Conservation (phyloP, 345 rosid genomes). For the Luvunga scandens region DNA sequence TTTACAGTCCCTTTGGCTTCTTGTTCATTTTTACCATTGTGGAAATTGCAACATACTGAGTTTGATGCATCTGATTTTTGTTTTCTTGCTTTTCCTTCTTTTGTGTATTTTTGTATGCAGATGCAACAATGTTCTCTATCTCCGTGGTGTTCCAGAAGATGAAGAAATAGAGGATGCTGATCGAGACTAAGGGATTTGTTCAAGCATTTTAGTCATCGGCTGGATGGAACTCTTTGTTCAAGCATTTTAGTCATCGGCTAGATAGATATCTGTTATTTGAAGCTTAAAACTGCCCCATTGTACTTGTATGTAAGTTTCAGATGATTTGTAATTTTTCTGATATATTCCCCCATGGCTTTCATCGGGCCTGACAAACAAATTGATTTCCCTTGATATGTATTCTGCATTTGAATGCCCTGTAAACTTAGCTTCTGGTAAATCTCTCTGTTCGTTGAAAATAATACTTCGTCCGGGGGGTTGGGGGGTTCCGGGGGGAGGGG, state of each 20-base stretch:
- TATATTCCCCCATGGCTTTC: neutral
- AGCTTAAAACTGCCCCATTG: neutral
- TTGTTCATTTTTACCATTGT: neutral
- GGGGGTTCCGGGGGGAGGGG: too few species aligned
- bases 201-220: neutral
- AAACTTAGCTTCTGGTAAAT: neutral
- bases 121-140: constrained; percentile 88
- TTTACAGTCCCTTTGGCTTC: neutral
- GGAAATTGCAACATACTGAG: neutral
- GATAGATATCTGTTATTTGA: neutral
- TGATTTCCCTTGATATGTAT: neutral
- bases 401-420: neutral
- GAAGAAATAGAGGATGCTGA: constrained; percentile 86
- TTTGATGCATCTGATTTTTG: neutral
- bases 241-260: neutral
- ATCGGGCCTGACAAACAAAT: neutral
- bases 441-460: too few species aligned
- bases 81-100: too few species aligned
- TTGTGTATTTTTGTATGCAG: constrained; percentile 30
- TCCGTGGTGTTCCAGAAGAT: constrained; percentile 94
- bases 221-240: too few species aligned
- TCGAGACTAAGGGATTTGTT: constrained; percentile 33
- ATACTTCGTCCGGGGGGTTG: too few species aligned
- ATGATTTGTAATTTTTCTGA: neutral
- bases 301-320: neutral